Conservation (phyloP, 2,329 filamentous ascomycete genomes). For the Metarhizium rileyi region DNA sequence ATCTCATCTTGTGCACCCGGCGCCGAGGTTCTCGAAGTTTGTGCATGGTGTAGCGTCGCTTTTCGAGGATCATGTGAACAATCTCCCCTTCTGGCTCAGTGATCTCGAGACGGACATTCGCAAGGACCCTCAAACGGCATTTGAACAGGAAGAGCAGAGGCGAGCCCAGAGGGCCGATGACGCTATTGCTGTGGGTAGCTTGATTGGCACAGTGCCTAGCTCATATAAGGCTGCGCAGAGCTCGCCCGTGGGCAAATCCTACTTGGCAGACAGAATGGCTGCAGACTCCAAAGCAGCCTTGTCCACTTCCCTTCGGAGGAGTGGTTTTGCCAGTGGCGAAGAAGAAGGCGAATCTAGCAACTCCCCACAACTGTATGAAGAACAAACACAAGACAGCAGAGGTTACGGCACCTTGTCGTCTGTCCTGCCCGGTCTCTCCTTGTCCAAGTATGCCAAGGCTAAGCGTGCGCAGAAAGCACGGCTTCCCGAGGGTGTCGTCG, state of each 20-base stretch:
- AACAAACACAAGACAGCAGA: conserved; percentile 14
- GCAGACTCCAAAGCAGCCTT: conserved; percentile 30
- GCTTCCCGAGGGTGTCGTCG: conserved; percentile 78
- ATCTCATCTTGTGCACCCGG: conserved; percentile 84
- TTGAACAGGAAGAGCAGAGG: conserved; percentile 82
- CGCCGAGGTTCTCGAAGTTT: conserved; percentile 91
- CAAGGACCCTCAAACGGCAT: conserved; percentile 81
- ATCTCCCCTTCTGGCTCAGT: conserved; percentile 89
- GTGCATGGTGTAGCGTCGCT: conserved; percentile 85
- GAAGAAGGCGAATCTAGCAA: conserved; percentile 25
- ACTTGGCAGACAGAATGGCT: conserved; percentile 45
- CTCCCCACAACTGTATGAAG: conserved; percentile 25
- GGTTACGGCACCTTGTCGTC: conserved; percentile 53
- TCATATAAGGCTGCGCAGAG: conserved; percentile 50
- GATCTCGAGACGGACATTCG: conserved; percentile 90
- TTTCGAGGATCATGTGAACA: conserved; percentile 95
- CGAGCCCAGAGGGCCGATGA: conserved; percentile 75
- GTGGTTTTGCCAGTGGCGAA: conserved; percentile 18
- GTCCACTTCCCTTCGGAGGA: conserved; percentile 17
- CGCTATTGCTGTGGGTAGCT: conserved; percentile 79
- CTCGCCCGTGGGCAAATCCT: conserved; percentile 61
- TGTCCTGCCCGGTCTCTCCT: conserved; percentile 73
- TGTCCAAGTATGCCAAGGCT: conserved; percentile 62
- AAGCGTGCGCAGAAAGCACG: conserved; percentile 40
- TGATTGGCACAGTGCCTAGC: conserved; percentile 53